Evolutionary conservation across 345 rosid species (phyloP), one percentile per base, ranked within the genome.

Genomic region (Salix caprea): DNA sequence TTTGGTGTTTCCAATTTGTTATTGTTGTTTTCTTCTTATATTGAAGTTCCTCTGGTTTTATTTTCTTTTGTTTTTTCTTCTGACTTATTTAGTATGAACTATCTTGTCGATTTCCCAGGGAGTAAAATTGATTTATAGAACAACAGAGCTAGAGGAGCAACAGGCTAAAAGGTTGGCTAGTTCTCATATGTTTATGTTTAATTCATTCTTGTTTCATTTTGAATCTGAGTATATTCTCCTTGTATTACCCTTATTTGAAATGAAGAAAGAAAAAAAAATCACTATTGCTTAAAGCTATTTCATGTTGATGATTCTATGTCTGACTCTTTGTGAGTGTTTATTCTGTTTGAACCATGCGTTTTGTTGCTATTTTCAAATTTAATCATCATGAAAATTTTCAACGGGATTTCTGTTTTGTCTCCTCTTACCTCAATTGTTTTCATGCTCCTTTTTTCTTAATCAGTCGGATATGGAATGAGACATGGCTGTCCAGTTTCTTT

Each of bases 381-480:
- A 18, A 74, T 46, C 36, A 46, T 48, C 42, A 56, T 30, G 67
- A 14, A 10, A 60, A 11, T 69, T 16, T 34, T 75, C 65, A 42
- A 42, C 65, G 11, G 18, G 21, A 37, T 52, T 50, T 64, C 32
- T 42, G 7, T 62, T 69, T 64, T 24, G 2, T 34, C 37, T 48
- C 24, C 64, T 65, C 40, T 76, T 74, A 18, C 50, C 60, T 24
- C 64, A 2, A 28, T 70, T 69, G 18, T 54, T 10, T 26, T 14
- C 32, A 18, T 73, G 46, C 13, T 67, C 72, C 11, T 26, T 2
- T 64, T 18, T 11, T 80, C 44, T 76, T 24, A 9, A 34, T 75
- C 80, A 96, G 99, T 77, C 97, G 97, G 74, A 91, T 96, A 28
- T 96, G 99, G 99, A 92, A 93, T 23, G 99, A 96, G 91, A 89